Conservation (phyloP, 2,329 filamentous ascomycete species). For the Stemphylium beticola region DNA sequence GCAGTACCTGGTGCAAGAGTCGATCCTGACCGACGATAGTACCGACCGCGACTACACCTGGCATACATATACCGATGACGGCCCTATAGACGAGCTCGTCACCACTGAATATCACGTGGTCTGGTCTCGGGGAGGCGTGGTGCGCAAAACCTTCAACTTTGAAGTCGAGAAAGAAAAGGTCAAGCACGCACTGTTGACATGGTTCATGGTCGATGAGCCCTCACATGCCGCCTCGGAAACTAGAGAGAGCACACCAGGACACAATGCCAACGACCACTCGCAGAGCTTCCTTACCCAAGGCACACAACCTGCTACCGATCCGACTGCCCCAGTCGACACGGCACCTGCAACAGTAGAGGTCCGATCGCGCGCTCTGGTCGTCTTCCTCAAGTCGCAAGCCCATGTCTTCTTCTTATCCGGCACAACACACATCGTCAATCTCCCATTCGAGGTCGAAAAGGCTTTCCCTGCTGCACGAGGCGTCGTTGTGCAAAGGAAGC, state of each 20-base stretch:
- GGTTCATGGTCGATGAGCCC: constrained; percentile 66
- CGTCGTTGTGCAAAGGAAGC: constrained; percentile 83
- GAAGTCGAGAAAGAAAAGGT: constrained; percentile 85
- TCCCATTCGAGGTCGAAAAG: constrained; percentile 92
- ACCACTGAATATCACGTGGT: constrained; percentile 77
- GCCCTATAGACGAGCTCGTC: constrained; percentile 77
- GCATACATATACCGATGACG: constrained; percentile 65
- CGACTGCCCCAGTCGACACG: constrained; percentile 26
- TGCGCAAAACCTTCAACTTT: constrained; percentile 86
- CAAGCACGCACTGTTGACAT: constrained; percentile 83
- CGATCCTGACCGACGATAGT: constrained; percentile 73
- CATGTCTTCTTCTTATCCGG: constrained; percentile 92
- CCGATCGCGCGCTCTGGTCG: constrained; percentile 71
- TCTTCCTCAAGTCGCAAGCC: constrained; percentile 89
- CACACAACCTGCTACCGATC: constrained; percentile 41
- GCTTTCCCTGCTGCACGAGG: constrained; percentile 83
- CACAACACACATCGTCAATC: constrained; percentile 84
- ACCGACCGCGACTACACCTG: constrained; percentile 73
- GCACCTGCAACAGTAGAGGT: constrained; percentile 29
- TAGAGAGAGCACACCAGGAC: constrained; percentile 15
- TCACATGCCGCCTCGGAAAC: constrained; percentile 16
- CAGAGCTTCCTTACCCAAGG: constrained; percentile 40
- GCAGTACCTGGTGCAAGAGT: constrained; percentile 81
- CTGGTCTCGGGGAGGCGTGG: constrained; percentile 85
- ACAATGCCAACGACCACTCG: constrained; percentile 20